phyloP scores from a whole-genome alignment of 805 yeast genomes.

The Starmerella ratchasimensis region DNA sequence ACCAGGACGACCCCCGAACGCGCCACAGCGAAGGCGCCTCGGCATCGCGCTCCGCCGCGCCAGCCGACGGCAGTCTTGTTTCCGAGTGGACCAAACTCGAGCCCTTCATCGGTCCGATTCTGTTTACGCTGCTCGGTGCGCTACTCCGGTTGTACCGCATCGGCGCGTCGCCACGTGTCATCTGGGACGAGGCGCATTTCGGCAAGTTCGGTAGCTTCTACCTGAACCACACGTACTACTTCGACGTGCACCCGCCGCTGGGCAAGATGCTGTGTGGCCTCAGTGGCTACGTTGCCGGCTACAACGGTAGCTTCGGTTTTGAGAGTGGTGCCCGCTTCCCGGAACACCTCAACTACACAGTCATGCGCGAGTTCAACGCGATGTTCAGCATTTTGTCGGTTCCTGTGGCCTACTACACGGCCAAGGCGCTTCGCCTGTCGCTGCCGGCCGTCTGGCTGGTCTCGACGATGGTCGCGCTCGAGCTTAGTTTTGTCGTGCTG shows the following conservation, averaged over 20 bases:
- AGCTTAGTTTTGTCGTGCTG: conserved; percentile 74
- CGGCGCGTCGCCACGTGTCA: conserved; percentile 59
- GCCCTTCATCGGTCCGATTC: conserved; percentile 33
- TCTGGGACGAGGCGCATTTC: conserved; percentile 41
- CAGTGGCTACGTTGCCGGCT: conserved; percentile 80
- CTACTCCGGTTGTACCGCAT: conserved; percentile 63
- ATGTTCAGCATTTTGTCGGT: conserved; percentile 59
- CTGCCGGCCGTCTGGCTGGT: conserved; percentile 39
- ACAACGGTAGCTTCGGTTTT: conserved; percentile 83
- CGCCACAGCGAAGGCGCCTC: too few relatives aligned
- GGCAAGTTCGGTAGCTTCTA: conserved; percentile 41
- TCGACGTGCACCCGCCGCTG: conserved; percentile 96
- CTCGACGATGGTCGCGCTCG: conserved; percentile 62
- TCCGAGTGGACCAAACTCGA: conserved; percentile 21
- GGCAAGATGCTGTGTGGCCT: conserved; percentile 85
- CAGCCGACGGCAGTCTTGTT: conserved; percentile 21
- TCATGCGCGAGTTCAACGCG: conserved; percentile 84
- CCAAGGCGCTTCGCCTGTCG: conserved; percentile 73
- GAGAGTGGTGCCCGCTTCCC: conserved; percentile 75
- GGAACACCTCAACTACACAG: conserved; percentile 59
- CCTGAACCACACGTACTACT: conserved; percentile 78
- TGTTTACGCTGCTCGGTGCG: conserved; percentile 58
- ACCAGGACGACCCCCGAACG: too few relatives aligned
- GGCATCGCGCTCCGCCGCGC: background rate
- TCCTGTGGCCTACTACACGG: conserved; percentile 68